phyloP scores from a whole-genome alignment of 441 rosid genomes.

The Euphorbia celastroides region DNA sequence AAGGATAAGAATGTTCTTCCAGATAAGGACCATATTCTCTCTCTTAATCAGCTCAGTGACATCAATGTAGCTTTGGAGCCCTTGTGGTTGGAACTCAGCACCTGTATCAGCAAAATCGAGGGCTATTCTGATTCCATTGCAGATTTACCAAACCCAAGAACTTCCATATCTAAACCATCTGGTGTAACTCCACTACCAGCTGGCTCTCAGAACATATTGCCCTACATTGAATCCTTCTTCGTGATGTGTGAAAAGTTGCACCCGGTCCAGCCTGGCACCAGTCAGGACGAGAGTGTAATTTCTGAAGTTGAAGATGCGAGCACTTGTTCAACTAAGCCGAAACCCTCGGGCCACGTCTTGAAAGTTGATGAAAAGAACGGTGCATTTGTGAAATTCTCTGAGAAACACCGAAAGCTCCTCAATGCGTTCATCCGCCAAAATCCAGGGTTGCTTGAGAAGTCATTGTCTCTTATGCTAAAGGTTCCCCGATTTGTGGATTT shows the following conservation, averaged over 20 bases:
- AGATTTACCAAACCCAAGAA: constrained; percentile 33
- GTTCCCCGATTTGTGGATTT: constrained; percentile 95
- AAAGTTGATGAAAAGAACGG: constrained; percentile 77
- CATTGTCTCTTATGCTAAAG: constrained; percentile 86
- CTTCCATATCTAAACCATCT: constrained; percentile 48
- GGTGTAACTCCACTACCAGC: constrained; percentile 80
- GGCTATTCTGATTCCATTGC: constrained; percentile 64
- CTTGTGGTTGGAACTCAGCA: constrained; percentile 80
- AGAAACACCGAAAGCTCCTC: constrained; percentile 83
- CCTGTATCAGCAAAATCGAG: constrained; percentile 89
- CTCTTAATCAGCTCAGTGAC: constrained; percentile 62
- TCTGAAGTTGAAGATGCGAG: constrained; percentile 66
- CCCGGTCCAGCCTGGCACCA: constrained; percentile 63
- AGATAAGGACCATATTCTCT: constrained; percentile 48
- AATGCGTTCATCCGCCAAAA: constrained; percentile 93
- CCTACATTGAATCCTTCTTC: constrained; percentile 88
- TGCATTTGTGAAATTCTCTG: constrained; percentile 82
- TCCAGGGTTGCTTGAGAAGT: constrained; percentile 91
- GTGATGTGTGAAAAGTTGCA: constrained; percentile 85
- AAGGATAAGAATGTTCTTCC: constrained; percentile 45
- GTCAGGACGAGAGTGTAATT: constrained; percentile 49
- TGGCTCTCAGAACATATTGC: constrained; percentile 90
- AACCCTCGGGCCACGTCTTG: constrained; percentile 37
- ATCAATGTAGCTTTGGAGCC: constrained; percentile 83
- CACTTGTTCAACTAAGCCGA: constrained; percentile 46